Conservation (phyloP, 2,329 filamentous ascomycete genomes). For the Colletotrichum siamense region DNA sequence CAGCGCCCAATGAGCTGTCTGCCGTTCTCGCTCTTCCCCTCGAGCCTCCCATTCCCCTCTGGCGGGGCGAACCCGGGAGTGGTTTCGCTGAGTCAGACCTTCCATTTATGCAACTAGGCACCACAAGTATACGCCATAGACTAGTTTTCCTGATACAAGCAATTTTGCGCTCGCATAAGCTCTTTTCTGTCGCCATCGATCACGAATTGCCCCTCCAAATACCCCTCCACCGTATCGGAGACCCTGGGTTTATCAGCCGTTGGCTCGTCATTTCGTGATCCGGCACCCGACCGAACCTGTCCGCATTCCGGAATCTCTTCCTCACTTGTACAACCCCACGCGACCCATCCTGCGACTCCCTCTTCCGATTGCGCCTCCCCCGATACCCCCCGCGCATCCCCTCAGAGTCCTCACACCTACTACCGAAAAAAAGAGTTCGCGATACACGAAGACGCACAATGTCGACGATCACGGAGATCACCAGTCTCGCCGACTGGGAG, state of each 20-base stretch:
- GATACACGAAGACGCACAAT: slow-evolving; percentile 48
- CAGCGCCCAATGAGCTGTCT: not conserved
- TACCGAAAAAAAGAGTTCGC: not conserved
- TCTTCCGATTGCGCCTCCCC: not conserved
- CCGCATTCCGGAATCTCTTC: not conserved
- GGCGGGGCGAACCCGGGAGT: not conserved
- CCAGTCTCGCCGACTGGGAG: slow-evolving; percentile 75
- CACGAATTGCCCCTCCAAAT: slow-evolving; percentile 20
- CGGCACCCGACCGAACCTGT: not conserved
- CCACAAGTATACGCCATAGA: slow-evolving; percentile 9
- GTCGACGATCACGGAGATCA: slow-evolving; percentile 81
- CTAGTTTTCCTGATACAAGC: not conserved
- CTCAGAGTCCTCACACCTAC: not conserved
- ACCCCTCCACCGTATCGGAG: slow-evolving; percentile 20
- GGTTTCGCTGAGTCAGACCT: not conserved
- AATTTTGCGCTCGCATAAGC: not conserved
- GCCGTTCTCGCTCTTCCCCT: slow-evolving; percentile 17
- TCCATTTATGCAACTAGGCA: not conserved
- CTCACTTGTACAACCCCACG: not conserved
- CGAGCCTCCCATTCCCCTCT: not conserved
- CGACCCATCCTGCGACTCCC: not conserved
- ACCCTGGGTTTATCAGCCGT: slow-evolving; percentile 19
- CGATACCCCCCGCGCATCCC: not conserved
- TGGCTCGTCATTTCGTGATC: slow-evolving; percentile 16
- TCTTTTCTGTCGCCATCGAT: not conserved